Evolutionary conservation across 305 asterid genomes (phyloP), one percentile per base, ranked within the genome.

Genomic region (Fraxinus baroniana): DNA sequence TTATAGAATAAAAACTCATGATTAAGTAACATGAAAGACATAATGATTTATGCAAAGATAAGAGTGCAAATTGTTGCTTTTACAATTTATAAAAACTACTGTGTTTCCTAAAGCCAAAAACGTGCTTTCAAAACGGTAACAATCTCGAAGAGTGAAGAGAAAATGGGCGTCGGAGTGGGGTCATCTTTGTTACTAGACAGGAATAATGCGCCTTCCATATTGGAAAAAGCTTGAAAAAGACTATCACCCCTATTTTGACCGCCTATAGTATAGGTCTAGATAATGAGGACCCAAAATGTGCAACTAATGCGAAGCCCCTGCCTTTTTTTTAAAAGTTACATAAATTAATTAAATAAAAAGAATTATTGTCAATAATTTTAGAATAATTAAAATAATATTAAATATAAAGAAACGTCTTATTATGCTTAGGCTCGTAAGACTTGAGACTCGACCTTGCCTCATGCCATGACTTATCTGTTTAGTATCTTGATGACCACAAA

Each of bases 11-110:
- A 87, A 28, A 87, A 76, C 82, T 83, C 90, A 90, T 91, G 90
- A 91, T 90, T 87, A 82, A 80, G 94, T 91, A 90, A 91, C 95
- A 89, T 91, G 95, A 88, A 86, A 87, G 83, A 82, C 88, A 86
- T 74, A 86, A 88, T 90, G 91, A 90, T 89, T 88, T 86, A 84
- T 80, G 85, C 74, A 83, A 89, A 85, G 92, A 74, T 89, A 4
- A 84, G 84, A 84, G 86, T 78, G 81, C 84, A 86, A 86, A 82
- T 83, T 83, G 76, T 78, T 79, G 82, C 87, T 74, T 87, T 88
- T 77, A 80, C 86, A 85, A 86, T 89, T 52, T 85, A 30, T 30
- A 49, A 83, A 86, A 71, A 79, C 24, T 72, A 55, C 36, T 80
- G 81, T 86, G 86, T 90, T 87, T 84, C 84, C 60, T 49, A 49